Evolutionary conservation across 768 basidiomycete genomes (phyloP), one percentile per base, ranked within the genome.

Genomic region (Kwoniella shandongensis): DNA sequence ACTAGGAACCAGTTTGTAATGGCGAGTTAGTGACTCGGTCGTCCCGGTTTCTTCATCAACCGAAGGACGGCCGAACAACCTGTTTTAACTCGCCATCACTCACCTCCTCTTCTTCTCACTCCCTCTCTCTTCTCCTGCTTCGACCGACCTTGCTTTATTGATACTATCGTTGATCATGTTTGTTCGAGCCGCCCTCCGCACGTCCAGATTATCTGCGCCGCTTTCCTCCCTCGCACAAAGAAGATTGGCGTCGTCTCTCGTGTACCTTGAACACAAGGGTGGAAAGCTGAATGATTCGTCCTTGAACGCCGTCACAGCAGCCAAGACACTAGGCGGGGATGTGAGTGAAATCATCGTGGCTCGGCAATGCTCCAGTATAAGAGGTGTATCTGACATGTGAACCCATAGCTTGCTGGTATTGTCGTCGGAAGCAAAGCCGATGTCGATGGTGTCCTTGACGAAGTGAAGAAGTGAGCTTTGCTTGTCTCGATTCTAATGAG

Each of bases 261-360:
- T 96, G n/a, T 86, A 89, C 63, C 81, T 97, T 44, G 94, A 97
- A 76, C 91, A 97, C 72, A 83, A 84, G 44, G 81, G 83, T 46
- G 91, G 91, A 35, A 81, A 83, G 56, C 82, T 98, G 61, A 89
- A 92, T 56, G 83, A 91, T 1, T 86, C 85, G 13, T 89, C 89
- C 13, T 81, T 97, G 55, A 92, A 89, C 30, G 94, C 96, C 23
- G 79, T 99, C 62, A 90, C 92, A 1, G 96, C 96, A 40, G 96
- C 93, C 1, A 80, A 83, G 55, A 82, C 86, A 64, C 82, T 98
- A 1, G 91, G 91, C 42, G 91, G 91, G 2, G 80, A 88, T 69
- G 87, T 97, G 35, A 88, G 90, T 44, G n/a, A n/a, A n/a, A n/a
- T n/a, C n/a, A n/a, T n/a, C n/a, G n/a, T 87, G 8, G 42, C 86